Conservation (phyloP, 2,329 filamentous ascomycete genomes). For the Fragosphaeria purpurea region DNA sequence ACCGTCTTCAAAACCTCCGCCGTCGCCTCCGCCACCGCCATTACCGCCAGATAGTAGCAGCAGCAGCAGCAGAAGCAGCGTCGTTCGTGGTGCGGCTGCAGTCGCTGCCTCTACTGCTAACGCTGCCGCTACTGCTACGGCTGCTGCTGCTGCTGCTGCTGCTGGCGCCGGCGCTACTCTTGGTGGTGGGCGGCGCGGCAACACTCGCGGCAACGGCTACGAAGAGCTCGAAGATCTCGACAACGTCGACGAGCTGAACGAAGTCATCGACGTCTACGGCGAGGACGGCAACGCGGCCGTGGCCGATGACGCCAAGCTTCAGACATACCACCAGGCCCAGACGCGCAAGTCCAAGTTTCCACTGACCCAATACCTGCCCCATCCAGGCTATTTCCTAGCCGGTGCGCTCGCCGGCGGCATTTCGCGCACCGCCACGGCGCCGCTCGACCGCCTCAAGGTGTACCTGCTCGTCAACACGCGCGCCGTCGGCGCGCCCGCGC, state of each 20-base stretch:
- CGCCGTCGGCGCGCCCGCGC: slow-evolving; percentile 44
- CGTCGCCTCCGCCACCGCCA: slow-evolving; percentile 8
- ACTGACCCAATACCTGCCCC: slow-evolving; percentile 62
- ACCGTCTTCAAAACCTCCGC: slow-evolving; percentile 1
- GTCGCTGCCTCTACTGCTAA: background rate
- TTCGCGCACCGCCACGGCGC: slow-evolving; percentile 89
- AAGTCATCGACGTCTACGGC: background rate
- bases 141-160: background rate
- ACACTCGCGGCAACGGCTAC: background rate
- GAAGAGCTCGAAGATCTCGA: slow-evolving; percentile 2
- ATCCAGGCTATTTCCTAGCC: slow-evolving; percentile 96
- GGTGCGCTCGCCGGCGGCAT: slow-evolving; percentile 91
- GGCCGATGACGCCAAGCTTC: slow-evolving; percentile 7
- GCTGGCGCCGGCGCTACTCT: background rate
- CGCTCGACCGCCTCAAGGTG: slow-evolving; percentile 92
- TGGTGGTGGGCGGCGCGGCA: too few relatives aligned
- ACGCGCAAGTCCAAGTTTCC: slow-evolving; percentile 8
- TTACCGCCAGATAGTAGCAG: slow-evolving; percentile 4
- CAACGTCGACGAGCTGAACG: slow-evolving; percentile 1
- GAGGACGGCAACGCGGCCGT: background rate
- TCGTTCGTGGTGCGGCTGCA: background rate
- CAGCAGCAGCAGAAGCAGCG: background rate
- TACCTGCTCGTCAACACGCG: slow-evolving; percentile 89
- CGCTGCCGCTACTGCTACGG: background rate
- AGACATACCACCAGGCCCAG: background rate